A percentile compares a stretch with the other conserved stretches of the same genome.
phyloP scores from a whole-genome alignment of 441 rosid genomes.

The Gossypium laxum region DNA sequence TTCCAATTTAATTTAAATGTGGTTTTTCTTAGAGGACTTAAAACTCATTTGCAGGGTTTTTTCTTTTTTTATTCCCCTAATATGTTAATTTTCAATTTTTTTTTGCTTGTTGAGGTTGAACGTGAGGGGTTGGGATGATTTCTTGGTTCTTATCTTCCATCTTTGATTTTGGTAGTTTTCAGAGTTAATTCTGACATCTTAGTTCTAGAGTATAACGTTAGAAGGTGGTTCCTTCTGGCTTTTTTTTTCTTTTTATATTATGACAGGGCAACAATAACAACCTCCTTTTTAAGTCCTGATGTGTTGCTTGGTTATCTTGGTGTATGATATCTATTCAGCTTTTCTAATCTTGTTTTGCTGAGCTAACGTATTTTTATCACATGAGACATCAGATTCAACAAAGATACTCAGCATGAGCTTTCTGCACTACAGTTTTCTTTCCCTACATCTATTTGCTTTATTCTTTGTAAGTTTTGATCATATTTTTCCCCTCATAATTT shows the following conservation, averaged over 20 bases:
- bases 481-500: constrained; percentile 15
- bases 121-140: neutral
- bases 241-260: neutral
- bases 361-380: constrained; percentile 44
- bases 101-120: neutral
- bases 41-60: neutral
- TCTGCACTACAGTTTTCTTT: constrained; percentile 53
- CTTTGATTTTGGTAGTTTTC: neutral
- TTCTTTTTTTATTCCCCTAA: neutral
- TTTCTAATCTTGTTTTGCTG: constrained; percentile 22
- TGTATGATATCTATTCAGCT: constrained; percentile 10
- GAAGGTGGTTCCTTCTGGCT: neutral
- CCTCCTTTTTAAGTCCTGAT: neutral
- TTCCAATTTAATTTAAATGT: neutral
- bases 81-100: neutral
- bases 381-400: constrained; percentile 47
- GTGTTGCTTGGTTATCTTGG: neutral
- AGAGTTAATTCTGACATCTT: neutral
- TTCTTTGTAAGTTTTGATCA: constrained; percentile 43
- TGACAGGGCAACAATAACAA: neutral
- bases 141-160: neutral
- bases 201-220: neutral
- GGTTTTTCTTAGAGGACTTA: neutral
- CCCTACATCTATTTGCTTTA: constrained; percentile 45
- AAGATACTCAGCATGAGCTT: constrained; percentile 67